A percentile compares a stretch with the other conserved stretches of the same genome.
Conservation (phyloP, 2,329 filamentous ascomycete species). For the Hypoxylon sp. region DNA sequence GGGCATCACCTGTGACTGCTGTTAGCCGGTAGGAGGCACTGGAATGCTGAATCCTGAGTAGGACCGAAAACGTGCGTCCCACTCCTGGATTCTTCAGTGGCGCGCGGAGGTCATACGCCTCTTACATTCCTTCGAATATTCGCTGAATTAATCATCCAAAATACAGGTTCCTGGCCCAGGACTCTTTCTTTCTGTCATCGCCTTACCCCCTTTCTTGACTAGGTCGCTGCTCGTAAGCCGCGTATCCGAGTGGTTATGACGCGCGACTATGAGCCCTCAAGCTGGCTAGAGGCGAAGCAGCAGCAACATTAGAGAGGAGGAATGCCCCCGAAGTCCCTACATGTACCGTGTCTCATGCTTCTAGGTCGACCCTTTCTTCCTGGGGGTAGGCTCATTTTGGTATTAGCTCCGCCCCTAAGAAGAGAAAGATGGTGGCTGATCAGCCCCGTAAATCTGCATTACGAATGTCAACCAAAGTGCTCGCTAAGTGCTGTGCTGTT, state of each 20-base stretch:
- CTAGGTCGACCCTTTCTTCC: conserved; percentile 29
- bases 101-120: conserved; percentile 35
- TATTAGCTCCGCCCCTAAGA: conserved; percentile 18
- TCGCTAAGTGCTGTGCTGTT: conserved; percentile 16
- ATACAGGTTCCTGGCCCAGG: conserved; percentile 38
- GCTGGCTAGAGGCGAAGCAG: background rate
- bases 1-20: conserved; percentile 26
- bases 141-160: conserved; percentile 43
- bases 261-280: conserved; percentile 9
- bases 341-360: conserved; percentile 13
- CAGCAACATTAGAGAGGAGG: conserved; percentile 6
- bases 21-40: conserved; percentile 38
- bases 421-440: conserved; percentile 19
- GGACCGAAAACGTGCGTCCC: conserved; percentile 51
- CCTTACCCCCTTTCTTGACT: conserved; percentile 12
- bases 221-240: conserved; percentile 20
- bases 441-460: conserved; percentile 36
- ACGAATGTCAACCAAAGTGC: conserved; percentile 20
- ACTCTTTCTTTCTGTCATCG: conserved; percentile 26
- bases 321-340: conserved; percentile 10
- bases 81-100: conserved; percentile 43
- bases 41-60: conserved; percentile 50
- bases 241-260: conserved; percentile 12
- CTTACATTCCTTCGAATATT: conserved; percentile 50
- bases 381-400: conserved; percentile 25